Evolutionary conservation across 2,329 filamentous ascomycete genomes (phyloP).

Genomic region (Penicillium sp.): DNA sequence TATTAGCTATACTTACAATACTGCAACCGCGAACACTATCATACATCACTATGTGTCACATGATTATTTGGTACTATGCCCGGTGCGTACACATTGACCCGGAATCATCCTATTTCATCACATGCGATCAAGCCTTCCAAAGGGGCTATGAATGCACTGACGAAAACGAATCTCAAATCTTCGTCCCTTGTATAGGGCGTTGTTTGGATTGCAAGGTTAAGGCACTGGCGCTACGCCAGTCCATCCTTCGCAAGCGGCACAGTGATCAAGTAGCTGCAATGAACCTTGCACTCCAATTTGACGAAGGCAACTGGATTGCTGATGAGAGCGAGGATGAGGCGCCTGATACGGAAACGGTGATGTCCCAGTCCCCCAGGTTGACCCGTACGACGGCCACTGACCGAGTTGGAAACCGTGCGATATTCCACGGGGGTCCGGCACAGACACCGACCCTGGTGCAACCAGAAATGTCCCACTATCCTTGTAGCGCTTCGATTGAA

Average conservation of each 20-base stretch:
- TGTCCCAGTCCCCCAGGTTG: neutral
- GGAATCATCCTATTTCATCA: slow-evolving; percentile 11
- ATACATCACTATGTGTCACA: slow-evolving; percentile 24
- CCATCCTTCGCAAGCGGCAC: neutral
- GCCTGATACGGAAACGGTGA: neutral
- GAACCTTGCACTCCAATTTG: neutral
- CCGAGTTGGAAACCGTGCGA: neutral
- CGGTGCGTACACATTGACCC: slow-evolving; percentile 22
- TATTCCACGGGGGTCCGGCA: neutral
- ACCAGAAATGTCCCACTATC: neutral
- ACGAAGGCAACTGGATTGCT: neutral
- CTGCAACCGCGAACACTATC: neutral
- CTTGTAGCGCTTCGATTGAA: neutral
- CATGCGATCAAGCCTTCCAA: slow-evolving; percentile 16
- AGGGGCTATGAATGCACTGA: slow-evolving; percentile 18
- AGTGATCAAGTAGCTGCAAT: neutral
- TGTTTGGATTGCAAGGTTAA: slow-evolving; percentile 9
- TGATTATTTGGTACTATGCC: slow-evolving; percentile 25
- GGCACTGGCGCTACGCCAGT: neutral
- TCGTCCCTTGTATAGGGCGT: slow-evolving; percentile 16
- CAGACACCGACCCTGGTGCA: neutral
- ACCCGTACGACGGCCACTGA: too few relatives aligned
- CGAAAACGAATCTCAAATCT: neutral
- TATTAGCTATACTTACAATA: neutral
- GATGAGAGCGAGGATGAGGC: neutral